Percentiles rank a stretch among this genome's conserved stretches.
Conservation (phyloP, 306 rosid species). For the Cicer chorassanicum region DNA sequence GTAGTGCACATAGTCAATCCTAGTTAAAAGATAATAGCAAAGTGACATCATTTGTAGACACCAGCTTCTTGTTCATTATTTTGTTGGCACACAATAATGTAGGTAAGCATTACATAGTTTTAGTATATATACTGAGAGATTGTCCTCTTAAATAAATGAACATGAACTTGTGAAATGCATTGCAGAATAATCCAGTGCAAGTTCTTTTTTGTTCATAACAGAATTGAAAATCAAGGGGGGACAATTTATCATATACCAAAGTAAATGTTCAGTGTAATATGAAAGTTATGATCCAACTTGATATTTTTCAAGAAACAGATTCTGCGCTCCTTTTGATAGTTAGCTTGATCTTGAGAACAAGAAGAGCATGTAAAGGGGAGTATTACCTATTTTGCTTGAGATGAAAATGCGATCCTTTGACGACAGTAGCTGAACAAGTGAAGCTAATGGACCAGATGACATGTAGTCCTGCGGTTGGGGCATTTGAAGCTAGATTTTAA, state of each 20-base stretch:
- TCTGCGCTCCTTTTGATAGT: too few species aligned
- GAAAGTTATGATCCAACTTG: too few species aligned
- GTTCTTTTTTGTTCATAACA: slow-evolving; percentile 1
- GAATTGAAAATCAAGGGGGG: background rate
- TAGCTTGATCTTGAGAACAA: too few species aligned
- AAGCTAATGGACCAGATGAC: background rate
- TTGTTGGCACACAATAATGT: slow-evolving; percentile 48
- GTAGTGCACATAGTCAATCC: slow-evolving; percentile 43
- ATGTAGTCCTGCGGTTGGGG: too few species aligned
- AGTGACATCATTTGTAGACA: slow-evolving; percentile 38
- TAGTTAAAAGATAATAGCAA: slow-evolving; percentile 34
- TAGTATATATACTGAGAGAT: slow-evolving; percentile 17
- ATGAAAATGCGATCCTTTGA: background rate
- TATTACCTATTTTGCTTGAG: background rate
- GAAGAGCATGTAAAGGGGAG: background rate
- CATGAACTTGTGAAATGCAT: slow-evolving; percentile 23
- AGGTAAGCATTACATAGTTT: slow-evolving; percentile 44
- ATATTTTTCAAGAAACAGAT: too few species aligned
- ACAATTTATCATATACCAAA: too few species aligned
- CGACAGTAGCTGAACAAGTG: background rate
- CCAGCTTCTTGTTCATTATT: slow-evolving; percentile 39
- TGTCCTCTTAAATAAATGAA: slow-evolving; percentile 21
- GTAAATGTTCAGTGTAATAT: too few species aligned
- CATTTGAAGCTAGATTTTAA: too few species aligned
- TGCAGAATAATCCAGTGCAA: slow-evolving; percentile 18